phyloP scores from a whole-genome alignment of 768 basidiomycete species.

The Brasilioporus rufonigricans region DNA sequence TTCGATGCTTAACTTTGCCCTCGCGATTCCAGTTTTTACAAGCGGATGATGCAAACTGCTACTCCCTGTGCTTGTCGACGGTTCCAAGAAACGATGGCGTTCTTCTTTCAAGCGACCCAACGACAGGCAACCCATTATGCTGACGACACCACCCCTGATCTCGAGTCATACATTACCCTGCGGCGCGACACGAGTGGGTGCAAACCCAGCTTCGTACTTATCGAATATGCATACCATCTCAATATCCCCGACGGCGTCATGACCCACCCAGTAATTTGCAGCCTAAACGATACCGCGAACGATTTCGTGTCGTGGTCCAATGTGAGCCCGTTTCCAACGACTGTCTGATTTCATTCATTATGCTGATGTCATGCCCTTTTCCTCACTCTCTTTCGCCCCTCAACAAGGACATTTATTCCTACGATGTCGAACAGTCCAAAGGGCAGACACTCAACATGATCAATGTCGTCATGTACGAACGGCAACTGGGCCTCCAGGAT shows the following conservation, averaged over 20 bases:
- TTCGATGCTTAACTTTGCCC: too few relatives aligned
- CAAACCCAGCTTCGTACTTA: neutral
- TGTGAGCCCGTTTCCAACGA: neutral
- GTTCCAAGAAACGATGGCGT: slow-evolving; percentile 75
- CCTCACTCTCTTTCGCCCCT: too few relatives aligned
- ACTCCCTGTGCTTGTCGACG: slow-evolving; percentile 64
- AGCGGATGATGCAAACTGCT: slow-evolving; percentile 60
- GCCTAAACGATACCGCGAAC: slow-evolving; percentile 72
- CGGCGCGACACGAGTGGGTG: neutral
- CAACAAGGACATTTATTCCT: slow-evolving; percentile 90
- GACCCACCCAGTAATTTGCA: slow-evolving; percentile 65
- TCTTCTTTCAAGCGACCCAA: slow-evolving; percentile 77
- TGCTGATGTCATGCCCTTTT: too few relatives aligned
- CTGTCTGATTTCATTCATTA: too few relatives aligned
- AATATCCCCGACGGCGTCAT: slow-evolving; percentile 80
- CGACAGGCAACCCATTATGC: neutral
- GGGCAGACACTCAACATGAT: slow-evolving; percentile 88
- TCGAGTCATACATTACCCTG: neutral
- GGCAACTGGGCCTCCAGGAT: slow-evolving; percentile 69
- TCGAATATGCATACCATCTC: slow-evolving; percentile 50
- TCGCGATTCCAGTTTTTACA: slow-evolving; percentile 69
- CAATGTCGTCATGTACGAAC: slow-evolving; percentile 70
- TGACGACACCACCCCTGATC: neutral
- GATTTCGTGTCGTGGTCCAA: slow-evolving; percentile 76
- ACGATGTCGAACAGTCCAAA: slow-evolving; percentile 79